phyloP scores from a whole-genome alignment of 2,329 filamentous ascomycete genomes.

The Sporothrix protearum region DNA sequence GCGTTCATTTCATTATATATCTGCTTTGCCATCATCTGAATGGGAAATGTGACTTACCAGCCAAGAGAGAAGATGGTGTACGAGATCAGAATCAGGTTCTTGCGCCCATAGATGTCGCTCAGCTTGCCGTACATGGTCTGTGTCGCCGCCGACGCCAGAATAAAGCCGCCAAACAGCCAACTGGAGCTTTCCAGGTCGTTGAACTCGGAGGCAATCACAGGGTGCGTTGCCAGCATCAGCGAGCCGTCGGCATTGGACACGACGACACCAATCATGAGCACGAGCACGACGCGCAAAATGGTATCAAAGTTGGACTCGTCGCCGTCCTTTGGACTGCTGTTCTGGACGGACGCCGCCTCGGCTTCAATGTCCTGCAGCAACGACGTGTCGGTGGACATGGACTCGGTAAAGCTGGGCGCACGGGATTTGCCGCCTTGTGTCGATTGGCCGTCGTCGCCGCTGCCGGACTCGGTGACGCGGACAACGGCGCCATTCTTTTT shows the following conservation, averaged over 20 bases:
- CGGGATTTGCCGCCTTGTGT: not conserved
- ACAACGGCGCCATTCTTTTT: not conserved
- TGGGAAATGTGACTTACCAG: slow-evolving; percentile 39
- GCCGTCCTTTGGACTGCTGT: not conserved
- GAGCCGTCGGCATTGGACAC: slow-evolving; percentile 62
- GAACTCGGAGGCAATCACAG: slow-evolving; percentile 60
- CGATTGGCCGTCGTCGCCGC: not conserved
- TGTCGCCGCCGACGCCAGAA: slow-evolving; percentile 48
- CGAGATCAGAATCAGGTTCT: slow-evolving; percentile 46
- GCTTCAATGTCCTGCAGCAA: slow-evolving; percentile 25
- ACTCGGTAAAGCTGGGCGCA: slow-evolving; percentile 14
- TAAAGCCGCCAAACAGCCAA: slow-evolving; percentile 55
- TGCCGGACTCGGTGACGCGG: not conserved
- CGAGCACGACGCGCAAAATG: slow-evolving; percentile 21
- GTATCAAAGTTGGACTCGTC: not conserved
- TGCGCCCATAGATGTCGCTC: slow-evolving; percentile 57
- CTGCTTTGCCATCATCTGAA: too few species aligned
- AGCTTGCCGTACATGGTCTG: slow-evolving; percentile 56
- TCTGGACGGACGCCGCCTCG: not conserved
- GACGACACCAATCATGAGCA: slow-evolving; percentile 51
- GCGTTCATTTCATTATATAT: not conserved
- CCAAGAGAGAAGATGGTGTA: slow-evolving; percentile 51
- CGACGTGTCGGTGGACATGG: slow-evolving; percentile 23
- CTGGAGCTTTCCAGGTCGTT: slow-evolving; percentile 53
- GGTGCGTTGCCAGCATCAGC: slow-evolving; percentile 63